A percentile compares a stretch with the other conserved stretches of the same genome.
Conservation (phyloP, 2,329 filamentous ascomycete species). For the Colletotrichum sp. region DNA sequence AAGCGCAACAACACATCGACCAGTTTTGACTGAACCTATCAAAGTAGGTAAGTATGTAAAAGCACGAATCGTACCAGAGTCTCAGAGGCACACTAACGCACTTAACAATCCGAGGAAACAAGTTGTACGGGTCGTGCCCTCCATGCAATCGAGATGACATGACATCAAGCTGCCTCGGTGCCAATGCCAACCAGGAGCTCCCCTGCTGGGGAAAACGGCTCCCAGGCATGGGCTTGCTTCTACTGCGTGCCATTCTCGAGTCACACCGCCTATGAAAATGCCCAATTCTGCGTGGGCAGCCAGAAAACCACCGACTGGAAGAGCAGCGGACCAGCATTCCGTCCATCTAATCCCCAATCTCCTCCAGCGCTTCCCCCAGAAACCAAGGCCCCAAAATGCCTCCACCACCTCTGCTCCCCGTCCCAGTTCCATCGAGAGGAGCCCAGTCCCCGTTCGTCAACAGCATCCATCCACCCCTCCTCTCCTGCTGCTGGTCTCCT, state of each 20-base stretch:
- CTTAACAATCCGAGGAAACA: neutral
- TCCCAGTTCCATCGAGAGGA: neutral
- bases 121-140: neutral
- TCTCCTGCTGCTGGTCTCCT: neutral
- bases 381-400: neutral
- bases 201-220: neutral
- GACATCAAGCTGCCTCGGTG: constrained; percentile 1
- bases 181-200: neutral
- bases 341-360: neutral
- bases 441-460: neutral
- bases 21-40: neutral
- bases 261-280: neutral
- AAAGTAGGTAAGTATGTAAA: neutral
- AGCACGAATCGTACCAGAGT: neutral
- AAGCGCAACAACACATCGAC: neutral
- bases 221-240: neutral
- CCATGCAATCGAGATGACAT: constrained; percentile 1
- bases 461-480: neutral
- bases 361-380: neutral
- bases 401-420: neutral
- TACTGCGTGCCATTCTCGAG: neutral
- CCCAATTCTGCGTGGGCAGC: neutral
- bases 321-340: neutral
- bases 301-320: neutral
- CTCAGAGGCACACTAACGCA: neutral